These are phyloP conservation scores for Plasmodium cynomolgi DNA, from an alignment of 169 alveolate genomes.

Conservation along the genomic window DNA sequence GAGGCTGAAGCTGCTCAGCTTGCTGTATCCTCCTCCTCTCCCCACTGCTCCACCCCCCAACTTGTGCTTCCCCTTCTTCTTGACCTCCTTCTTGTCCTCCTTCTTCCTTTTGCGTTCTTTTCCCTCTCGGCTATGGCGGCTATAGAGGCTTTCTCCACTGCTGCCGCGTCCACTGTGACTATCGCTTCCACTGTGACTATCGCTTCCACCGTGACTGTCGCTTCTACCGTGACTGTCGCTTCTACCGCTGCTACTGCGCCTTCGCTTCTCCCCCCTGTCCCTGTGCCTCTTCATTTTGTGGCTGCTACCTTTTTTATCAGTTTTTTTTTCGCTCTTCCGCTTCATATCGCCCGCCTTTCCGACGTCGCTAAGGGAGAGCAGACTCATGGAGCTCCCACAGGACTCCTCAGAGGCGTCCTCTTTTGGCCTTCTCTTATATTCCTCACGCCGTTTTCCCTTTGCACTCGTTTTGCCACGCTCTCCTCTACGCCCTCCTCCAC, in stretches of 20 bases:
- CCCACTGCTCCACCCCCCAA: neutral
- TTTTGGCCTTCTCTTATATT: neutral
- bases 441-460: neutral
- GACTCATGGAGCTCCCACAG: neutral
- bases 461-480: neutral
- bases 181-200: neutral
- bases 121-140: neutral
- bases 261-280: neutral
- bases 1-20: neutral
- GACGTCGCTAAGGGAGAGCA: neutral
- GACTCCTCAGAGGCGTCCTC: neutral
- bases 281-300: neutral
- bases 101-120: neutral
- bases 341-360: neutral
- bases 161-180: neutral
- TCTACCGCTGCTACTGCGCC: neutral
- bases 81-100: neutral
- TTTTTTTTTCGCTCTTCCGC: neutral
- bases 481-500: too few species aligned
- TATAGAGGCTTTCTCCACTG: neutral
- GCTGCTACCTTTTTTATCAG: neutral
- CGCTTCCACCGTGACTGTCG: neutral
- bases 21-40: neutral
- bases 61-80: constrained; percentile 4
- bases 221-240: neutral